Evolutionary conservation across 306 rosid species (phyloP).

Genomic region (Gastrolobium bilobum): DNA sequence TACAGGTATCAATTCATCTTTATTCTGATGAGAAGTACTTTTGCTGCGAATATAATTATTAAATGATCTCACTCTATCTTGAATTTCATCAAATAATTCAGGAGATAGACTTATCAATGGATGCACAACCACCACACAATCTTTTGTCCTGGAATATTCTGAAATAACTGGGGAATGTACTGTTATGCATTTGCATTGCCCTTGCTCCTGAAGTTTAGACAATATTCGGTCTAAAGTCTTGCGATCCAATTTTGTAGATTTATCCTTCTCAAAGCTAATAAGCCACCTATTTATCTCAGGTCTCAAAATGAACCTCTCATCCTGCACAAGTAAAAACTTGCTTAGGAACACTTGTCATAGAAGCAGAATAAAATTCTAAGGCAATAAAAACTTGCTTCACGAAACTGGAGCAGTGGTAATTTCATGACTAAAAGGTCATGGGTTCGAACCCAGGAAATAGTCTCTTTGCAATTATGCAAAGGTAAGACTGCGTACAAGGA

Average conservation of each 20-base stretch:
- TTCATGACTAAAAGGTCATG: no score
- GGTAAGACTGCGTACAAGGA: no score
- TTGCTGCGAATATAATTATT: conserved; percentile 70
- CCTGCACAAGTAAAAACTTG: conserved; percentile 55
- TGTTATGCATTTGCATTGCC: conserved; percentile 73
- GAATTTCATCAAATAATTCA: conserved; percentile 81
- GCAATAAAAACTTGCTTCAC: conserved; percentile 38
- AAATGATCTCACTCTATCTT: conserved; percentile 76
- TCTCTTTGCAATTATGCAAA: no score
- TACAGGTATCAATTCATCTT: conserved; percentile 68
- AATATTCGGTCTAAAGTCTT: conserved; percentile 82
- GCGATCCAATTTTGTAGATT: conserved; percentile 68
- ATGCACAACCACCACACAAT: conserved; percentile 70
- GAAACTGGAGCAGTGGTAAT: no score
- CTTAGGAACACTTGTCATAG: conserved; percentile 16
- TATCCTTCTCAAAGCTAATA: conserved; percentile 77
- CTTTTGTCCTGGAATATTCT: conserved; percentile 67
- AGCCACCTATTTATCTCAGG: conserved; percentile 82
- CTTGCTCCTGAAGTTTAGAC: conserved; percentile 72
- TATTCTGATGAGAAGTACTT: conserved; percentile 61
- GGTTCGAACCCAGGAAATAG: no score
- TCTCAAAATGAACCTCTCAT: conserved; percentile 79
- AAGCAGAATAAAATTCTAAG: conserved; percentile 35
- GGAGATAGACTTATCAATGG: conserved; percentile 74
- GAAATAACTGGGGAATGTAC: conserved; percentile 74